Conservation (phyloP, 805 yeast genomes). For the Yarrowia hollandica region DNA sequence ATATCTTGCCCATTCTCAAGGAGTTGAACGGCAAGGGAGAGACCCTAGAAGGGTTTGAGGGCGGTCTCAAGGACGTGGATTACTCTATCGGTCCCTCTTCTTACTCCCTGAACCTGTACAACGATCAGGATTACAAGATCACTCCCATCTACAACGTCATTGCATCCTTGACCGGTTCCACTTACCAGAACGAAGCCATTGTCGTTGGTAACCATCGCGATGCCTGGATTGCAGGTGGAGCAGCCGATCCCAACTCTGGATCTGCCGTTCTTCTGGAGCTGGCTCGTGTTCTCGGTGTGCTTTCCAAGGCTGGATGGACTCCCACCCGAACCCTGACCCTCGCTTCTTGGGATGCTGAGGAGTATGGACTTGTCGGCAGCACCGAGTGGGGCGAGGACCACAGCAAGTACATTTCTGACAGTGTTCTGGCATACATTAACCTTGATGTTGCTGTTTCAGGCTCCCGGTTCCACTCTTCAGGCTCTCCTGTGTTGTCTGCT, state of each 20-base stretch:
- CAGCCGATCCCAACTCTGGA: constrained; percentile 78
- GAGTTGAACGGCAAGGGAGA: constrained; percentile 55
- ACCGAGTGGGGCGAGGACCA: constrained; percentile 75
- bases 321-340: constrained; percentile 69
- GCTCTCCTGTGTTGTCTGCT: constrained; percentile 60
- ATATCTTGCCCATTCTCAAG: constrained; percentile 61
- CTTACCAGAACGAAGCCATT: constrained; percentile 52
- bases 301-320: constrained; percentile 61
- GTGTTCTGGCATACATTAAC: constrained; percentile 67
- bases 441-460: constrained; percentile 68
- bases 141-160: constrained; percentile 63
- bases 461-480: constrained; percentile 49
- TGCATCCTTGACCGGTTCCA: constrained; percentile 58
- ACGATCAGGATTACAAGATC: constrained; percentile 61
- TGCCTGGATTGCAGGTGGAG: constrained; percentile 78
- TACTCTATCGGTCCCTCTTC: constrained; percentile 57
- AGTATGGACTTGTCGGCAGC: constrained; percentile 69
- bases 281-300: constrained; percentile 57
- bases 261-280: constrained; percentile 65
- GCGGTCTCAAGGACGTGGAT: constrained; percentile 47
- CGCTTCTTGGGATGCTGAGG: constrained; percentile 83
- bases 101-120: constrained; percentile 58
- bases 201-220: constrained; percentile 77
- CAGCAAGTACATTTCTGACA: constrained; percentile 47
- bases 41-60: constrained; percentile 55